Percentiles rank a stretch among this genome's conserved stretches.
Evolutionary conservation across 2,329 filamentous ascomycete species (phyloP).

Genomic region (Colletotrichum chrysophilum): DNA sequence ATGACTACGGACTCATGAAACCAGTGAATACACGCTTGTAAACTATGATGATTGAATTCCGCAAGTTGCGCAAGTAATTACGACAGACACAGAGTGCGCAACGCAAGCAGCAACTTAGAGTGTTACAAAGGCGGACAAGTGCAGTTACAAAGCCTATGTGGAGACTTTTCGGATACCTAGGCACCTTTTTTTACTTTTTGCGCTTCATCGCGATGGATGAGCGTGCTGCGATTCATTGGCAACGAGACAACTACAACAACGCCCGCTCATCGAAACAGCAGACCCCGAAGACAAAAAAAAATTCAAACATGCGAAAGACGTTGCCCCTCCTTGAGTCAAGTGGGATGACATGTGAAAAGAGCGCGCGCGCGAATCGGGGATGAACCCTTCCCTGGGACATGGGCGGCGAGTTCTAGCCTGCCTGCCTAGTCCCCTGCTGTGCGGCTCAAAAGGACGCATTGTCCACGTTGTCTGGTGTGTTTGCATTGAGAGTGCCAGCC

Average conservation of each 20-base stretch:
- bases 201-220: background rate
- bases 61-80: background rate
- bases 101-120: background rate
- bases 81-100: background rate
- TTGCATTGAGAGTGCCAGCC: background rate
- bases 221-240: background rate
- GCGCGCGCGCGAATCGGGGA: background rate
- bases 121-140: background rate
- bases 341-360: background rate
- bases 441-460: background rate
- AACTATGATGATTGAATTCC: background rate
- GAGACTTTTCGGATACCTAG: background rate
- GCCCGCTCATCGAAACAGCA: background rate
- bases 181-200: background rate
- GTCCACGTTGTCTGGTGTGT: background rate
- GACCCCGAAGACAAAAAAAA: background rate
- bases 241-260: background rate
- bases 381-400: background rate
- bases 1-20: accelerated
- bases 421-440: background rate
- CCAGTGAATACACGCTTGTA: background rate
- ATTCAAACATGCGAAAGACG: background rate
- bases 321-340: background rate
- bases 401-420: background rate
- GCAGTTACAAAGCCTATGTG: background rate